Evolutionary conservation across 129 eudicot genomes (phyloP).

Genomic region (carrot (Daucus carota)): DNA sequence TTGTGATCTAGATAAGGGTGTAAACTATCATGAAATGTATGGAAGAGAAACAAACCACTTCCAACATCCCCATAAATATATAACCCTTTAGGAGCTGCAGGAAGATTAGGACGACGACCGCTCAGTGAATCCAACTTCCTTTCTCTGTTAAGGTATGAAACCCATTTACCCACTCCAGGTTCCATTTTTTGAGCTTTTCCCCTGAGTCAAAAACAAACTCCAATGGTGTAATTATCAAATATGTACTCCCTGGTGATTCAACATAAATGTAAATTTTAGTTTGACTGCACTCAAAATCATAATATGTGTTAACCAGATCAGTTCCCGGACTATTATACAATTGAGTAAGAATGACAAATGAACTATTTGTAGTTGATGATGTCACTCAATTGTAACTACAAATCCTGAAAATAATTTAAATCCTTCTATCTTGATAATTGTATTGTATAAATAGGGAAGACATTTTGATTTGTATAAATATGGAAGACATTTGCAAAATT

Average conservation of each 20-base stretch:
- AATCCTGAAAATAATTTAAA: neutral
- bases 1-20: neutral
- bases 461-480: no score
- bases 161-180: conserved; percentile 98
- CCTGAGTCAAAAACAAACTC: conserved; percentile 28
- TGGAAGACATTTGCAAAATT: no score
- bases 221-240: conserved; percentile 17
- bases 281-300: neutral
- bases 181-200: conserved; percentile 51
- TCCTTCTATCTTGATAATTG: neutral
- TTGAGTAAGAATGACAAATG: no score
- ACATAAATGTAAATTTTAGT: neutral
- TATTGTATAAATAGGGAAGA: neutral
- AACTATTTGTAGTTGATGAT: no score
- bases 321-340: no score
- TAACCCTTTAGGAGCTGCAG: conserved; percentile 86
- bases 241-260: neutral
- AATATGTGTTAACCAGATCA: no score
- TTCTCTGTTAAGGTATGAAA: conserved; percentile 85
- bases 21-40: conserved; percentile 6
- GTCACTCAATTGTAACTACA: neutral
- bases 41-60: conserved; percentile 60
- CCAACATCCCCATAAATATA: conserved; percentile 94
- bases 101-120: conserved; percentile 64
- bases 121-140: conserved; percentile 72